A percentile compares a stretch with the other conserved stretches of the same genome.
Conservation (phyloP, 805 yeast species). For the Blastobotrys robertii region DNA sequence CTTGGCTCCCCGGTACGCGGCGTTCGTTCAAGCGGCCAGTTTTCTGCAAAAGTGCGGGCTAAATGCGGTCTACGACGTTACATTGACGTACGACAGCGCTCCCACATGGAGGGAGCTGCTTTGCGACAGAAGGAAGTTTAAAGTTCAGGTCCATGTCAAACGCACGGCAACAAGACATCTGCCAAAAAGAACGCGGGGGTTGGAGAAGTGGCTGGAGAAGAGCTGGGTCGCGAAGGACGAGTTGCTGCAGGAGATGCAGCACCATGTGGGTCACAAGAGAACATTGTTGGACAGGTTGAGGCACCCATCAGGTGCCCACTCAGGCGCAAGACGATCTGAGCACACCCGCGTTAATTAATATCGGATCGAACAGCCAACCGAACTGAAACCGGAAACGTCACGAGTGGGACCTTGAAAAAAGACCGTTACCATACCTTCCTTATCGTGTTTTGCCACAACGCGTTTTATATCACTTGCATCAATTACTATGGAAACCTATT, state of each 20-base stretch:
- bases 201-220: constrained; percentile 61
- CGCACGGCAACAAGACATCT: constrained; percentile 8
- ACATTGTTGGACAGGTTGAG: too few species aligned
- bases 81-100: constrained; percentile 34
- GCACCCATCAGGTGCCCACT: too few species aligned
- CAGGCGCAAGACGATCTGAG: too few species aligned
- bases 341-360: too few species aligned
- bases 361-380: too few species aligned
- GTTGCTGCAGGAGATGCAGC: constrained; percentile 21
- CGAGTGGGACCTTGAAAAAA: too few species aligned
- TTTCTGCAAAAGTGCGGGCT: constrained; percentile 20
- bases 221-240: constrained; percentile 66
- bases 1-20: constrained; percentile 63
- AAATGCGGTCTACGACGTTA: constrained; percentile 41
- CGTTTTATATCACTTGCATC: too few species aligned
- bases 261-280: too few species aligned
- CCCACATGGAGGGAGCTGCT: constrained; percentile 10
- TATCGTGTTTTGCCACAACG: too few species aligned
- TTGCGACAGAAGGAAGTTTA: constrained; percentile 8
- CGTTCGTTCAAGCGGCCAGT: constrained; percentile 21
- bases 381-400: too few species aligned
- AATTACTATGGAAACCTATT: too few species aligned
- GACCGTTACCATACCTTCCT: too few species aligned
- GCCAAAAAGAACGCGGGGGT: constrained; percentile 14
- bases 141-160: constrained; percentile 11